Conservation (phyloP, 768 basidiomycete species). For the Mrakia blollopis region DNA sequence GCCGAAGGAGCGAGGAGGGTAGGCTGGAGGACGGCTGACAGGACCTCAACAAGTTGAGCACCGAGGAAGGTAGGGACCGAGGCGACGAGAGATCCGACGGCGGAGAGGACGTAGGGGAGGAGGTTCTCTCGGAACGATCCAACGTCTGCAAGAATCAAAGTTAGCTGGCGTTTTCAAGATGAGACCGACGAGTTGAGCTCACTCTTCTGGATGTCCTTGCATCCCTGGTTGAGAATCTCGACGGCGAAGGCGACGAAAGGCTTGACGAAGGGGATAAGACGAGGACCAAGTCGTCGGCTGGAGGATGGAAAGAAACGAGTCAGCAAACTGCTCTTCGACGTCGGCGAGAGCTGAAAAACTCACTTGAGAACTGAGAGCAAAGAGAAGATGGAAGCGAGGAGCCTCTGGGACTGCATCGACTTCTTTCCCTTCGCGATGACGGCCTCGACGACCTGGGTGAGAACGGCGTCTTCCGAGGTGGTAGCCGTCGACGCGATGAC, state of each 20-base stretch:
- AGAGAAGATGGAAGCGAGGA: conserved; percentile 48
- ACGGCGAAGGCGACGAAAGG: conserved; percentile 61
- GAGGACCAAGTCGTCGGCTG: conserved; percentile 74
- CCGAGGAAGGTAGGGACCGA: conserved; percentile 70
- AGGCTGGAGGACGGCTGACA: conserved; percentile 34
- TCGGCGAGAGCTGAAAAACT: conserved; percentile 36
- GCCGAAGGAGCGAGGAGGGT: conserved; percentile 17
- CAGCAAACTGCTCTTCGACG: conserved; percentile 23
- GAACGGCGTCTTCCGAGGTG: conserved; percentile 60
- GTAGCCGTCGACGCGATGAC: conserved; percentile 57
- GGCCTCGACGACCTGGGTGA: conserved; percentile 59
- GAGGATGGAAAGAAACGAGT: background rate
- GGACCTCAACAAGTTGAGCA: conserved; percentile 38
- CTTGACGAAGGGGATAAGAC: conserved; percentile 79
- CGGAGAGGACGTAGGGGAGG: conserved; percentile 41
- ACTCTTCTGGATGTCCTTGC: conserved; percentile 8
- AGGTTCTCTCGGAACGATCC: conserved; percentile 20
- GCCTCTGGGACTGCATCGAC: conserved; percentile 40
- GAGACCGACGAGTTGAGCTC: background rate
- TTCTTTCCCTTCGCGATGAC: conserved; percentile 50
- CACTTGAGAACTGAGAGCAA: conserved; percentile 62
- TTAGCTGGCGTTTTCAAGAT: background rate
- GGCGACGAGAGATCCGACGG: conserved; percentile 64
- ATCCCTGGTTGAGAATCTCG: conserved; percentile 31
- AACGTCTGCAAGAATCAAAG: background rate